phyloP scores from a whole-genome alignment of 1,139 yeast species.

The Yamadazyma sp. region DNA sequence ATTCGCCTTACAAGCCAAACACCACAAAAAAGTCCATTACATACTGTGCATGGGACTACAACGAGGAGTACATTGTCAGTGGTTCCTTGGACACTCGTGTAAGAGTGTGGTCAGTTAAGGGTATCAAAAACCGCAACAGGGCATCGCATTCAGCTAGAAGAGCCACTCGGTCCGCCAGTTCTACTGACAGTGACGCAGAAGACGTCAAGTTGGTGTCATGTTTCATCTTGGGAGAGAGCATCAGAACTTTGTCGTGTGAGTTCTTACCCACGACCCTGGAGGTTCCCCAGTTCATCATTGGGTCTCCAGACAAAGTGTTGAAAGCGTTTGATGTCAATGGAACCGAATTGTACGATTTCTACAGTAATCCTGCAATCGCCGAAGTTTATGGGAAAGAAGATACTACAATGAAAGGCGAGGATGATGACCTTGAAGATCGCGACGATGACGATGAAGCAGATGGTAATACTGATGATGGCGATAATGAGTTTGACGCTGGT shows the following conservation, averaged over 20 bases:
- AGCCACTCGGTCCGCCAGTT: conserved; percentile 13
- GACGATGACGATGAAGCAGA: conserved; percentile 27
- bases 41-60: conserved; percentile 71
- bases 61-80: conserved; percentile 64
- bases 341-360: conserved; percentile 43
- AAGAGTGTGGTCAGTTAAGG: conserved; percentile 64
- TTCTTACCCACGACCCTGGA: conserved; percentile 52
- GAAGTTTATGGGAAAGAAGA: conserved; percentile 23
- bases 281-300: conserved; percentile 62
- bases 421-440: conserved; percentile 9
- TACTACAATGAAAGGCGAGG: conserved; percentile 16
- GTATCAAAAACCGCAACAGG: conserved; percentile 18
- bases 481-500: conserved; percentile 1
- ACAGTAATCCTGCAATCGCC: conserved; percentile 27
- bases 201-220: conserved; percentile 29
- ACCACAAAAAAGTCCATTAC: conserved; percentile 55
- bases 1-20: conserved; percentile 24
- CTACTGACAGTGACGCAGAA: conserved; percentile 12
- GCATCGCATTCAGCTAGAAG: conserved; percentile 19
- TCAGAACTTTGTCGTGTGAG: conserved; percentile 64
- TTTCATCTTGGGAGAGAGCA: conserved; percentile 40
- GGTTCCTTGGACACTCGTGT: conserved; percentile 69
- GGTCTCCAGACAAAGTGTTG: conserved; percentile 76
- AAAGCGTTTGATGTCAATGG: conserved; percentile 57
- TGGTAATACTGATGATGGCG: conserved; percentile 10